Evolutionary conservation across 2,329 filamentous ascomycete species (phyloP).

Genomic region (Dactylonectria macrodidyma): DNA sequence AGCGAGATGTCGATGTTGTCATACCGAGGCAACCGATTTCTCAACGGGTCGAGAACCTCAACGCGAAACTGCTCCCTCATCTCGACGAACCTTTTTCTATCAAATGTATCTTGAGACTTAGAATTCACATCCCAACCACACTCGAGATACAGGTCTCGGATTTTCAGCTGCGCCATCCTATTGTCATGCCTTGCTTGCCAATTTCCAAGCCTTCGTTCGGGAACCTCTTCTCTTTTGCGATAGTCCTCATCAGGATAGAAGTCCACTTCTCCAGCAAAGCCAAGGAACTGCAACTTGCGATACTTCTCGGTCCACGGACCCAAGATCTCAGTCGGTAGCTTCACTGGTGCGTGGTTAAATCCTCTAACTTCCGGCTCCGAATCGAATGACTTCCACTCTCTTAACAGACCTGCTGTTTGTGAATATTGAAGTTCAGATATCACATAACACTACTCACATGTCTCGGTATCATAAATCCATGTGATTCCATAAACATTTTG

Average conservation of each 20-base stretch:
- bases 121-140: constrained; percentile 16
- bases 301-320: constrained; percentile 9
- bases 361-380: neutral
- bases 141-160: constrained; percentile 11
- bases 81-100: constrained; percentile 12
- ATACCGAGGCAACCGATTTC: neutral
- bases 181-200: constrained; percentile 1
- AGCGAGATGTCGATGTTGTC: too few species aligned
- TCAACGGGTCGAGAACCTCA: neutral
- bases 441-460: neutral
- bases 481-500: constrained; percentile 3
- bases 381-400: constrained; percentile 13
- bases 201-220: neutral
- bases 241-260: constrained; percentile 1
- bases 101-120: neutral
- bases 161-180: neutral
- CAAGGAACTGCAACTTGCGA: neutral
- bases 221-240: neutral
- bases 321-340: constrained; percentile 10
- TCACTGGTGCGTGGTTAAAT: neutral
- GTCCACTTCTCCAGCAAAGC: neutral
- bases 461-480: constrained; percentile 14
- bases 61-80: neutral
- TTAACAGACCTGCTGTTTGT: neutral
- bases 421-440: neutral